These are phyloP conservation scores for Drosera capensis DNA, from an alignment of 148 eudicot species.

Conservation along the genomic window DNA sequence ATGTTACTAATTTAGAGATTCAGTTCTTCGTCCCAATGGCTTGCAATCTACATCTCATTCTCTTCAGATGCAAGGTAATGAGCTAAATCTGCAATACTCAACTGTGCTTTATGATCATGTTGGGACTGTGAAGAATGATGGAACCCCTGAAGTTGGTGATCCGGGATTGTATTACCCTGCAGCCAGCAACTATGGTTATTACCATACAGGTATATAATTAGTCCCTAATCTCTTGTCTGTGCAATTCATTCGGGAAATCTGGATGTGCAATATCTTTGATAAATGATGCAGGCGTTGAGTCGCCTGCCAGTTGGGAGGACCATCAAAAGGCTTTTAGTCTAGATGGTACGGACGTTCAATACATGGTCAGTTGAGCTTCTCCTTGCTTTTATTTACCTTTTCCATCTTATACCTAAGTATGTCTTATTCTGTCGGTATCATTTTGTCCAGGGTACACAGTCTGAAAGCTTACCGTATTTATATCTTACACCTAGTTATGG, in stretches of 20 bases:
- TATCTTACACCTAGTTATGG: constrained; percentile 86
- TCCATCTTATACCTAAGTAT: constrained; percentile 5
- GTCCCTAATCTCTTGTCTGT: background rate
- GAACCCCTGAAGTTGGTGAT: constrained; percentile 56
- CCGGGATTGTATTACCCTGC: constrained; percentile 64
- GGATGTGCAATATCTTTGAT: background rate
- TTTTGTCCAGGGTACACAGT: constrained; percentile 47
- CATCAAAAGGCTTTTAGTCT: constrained; percentile 59
- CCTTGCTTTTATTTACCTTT: constrained; percentile 13
- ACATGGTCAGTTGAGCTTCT: constrained; percentile 26
- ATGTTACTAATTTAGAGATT: no score
- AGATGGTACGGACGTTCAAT: constrained; percentile 57
- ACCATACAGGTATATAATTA: constrained; percentile 51
- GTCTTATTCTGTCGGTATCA: background rate
- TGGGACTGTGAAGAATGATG: constrained; percentile 49
- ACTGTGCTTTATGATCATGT: constrained; percentile 25
- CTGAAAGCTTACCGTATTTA: constrained; percentile 60
- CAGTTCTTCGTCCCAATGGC: background rate
- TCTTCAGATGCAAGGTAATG: constrained; percentile 44
- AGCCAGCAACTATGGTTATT: constrained; percentile 65
- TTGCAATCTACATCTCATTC: constrained; percentile 2
- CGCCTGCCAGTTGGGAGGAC: constrained; percentile 71
- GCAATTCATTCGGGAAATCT: background rate
- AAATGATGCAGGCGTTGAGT: constrained; percentile 46
- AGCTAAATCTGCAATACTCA: constrained; percentile 26